Percentiles rank a stretch among this genome's conserved stretches.
Evolutionary conservation across 306 rosid species (phyloP).

Genomic region (Pyrus communis): DNA sequence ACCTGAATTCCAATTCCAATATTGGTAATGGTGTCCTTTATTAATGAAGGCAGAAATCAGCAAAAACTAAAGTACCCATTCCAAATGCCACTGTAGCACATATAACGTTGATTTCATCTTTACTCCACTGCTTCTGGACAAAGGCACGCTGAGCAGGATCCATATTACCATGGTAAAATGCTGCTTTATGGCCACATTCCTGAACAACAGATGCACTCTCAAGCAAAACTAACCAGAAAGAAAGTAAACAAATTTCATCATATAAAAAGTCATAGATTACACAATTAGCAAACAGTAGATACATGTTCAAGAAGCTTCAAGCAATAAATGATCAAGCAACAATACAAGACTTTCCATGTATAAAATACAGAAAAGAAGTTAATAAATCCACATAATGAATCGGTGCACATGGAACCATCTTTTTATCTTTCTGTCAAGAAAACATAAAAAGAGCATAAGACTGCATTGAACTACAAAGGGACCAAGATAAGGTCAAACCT

Average conservation of each 20-base stretch:
- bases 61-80: conserved; percentile 67
- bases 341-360: neutral
- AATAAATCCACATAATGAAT: neutral
- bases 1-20: conserved; percentile 51
- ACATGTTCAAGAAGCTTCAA: neutral
- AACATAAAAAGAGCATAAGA: neutral
- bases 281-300: neutral
- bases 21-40: conserved; percentile 18
- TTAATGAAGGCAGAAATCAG: conserved; percentile 19
- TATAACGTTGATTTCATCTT: conserved; percentile 86
- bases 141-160: conserved; percentile 80
- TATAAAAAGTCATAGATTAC: neutral
- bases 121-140: conserved; percentile 96
- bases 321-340: neutral
- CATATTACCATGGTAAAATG: conserved; percentile 94
- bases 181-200: conserved; percentile 94
- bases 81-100: conserved; percentile 99
- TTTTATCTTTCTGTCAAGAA: too few species aligned
- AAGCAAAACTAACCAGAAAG: neutral
- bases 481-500: conserved; percentile 47
- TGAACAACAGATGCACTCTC: conserved; percentile 32
- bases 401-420: too few species aligned
- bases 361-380: neutral
- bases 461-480: neutral
- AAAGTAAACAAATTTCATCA: neutral